Base-by-base conservation (phyloP, 2,329 filamentous ascomycete species). In the Fusarium clavum region DNA sequence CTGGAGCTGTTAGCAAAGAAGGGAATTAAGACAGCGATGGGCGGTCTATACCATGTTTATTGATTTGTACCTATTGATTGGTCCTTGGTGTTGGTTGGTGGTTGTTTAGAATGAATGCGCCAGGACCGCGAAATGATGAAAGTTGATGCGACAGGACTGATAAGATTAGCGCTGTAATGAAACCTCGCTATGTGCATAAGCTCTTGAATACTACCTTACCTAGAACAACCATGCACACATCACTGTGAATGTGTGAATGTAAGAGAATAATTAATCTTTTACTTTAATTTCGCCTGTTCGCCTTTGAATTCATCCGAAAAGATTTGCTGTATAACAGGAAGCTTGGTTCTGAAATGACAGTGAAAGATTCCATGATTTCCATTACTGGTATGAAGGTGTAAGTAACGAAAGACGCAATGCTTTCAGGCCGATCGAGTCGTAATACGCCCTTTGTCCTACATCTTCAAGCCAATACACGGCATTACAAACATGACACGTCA, bases 1-100 rank as follows among this genome's bases (percentile, higher is more conserved):
- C 96, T 91, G 49, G 20, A 27, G 12, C n/a, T 14, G 60, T 73
- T 48, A 71, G 64, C 14, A 29, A 14, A 6, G 24, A 20, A 24
- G 30, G 20, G 41, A 34, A 4, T 16, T 10, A 13, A 3, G 14
- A 22, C 16, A 13, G 4, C 8, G 8, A 22, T 25, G 14, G 25
- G 8, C 47, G 25, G 32, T 9, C 12, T 8, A 13, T 65, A 78
- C 77, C 77, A 79, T 79, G 58, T 53, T 46, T 53, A 18, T 47
- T 27, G 29, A 40, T 52, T 53, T 70, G 57, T 29, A 20, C 20
- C 20, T 20, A 13, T 32, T 51, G 44, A 9, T 27, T 54, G 27
- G 32, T 45, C 8, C 14, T 16, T 61, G 47, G 16, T 30, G 27
- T 22, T 20, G 8, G 20, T 38, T 48, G 45, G 18, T 40, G 16